These are phyloP conservation scores for Pestalotiopsis fici DNA, from an alignment of 2,329 filamentous ascomycete genomes.

Conservation along the genomic window DNA sequence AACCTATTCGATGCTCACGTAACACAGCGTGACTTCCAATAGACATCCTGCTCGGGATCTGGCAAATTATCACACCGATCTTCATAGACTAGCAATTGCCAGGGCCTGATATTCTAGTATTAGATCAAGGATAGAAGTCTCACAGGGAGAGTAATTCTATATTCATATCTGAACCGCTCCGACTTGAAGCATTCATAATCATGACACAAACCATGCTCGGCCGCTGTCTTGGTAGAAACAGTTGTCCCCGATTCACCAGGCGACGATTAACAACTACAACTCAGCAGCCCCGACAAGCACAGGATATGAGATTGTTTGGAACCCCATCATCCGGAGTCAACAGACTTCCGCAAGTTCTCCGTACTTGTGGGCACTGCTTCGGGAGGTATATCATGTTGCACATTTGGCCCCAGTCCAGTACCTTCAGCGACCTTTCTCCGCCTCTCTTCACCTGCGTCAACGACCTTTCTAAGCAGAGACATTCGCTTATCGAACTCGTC, in stretches of 20 bases:
- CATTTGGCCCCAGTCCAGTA: not conserved
- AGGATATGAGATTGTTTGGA: not conserved
- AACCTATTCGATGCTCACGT: too few species aligned
- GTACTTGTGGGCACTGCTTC: not conserved
- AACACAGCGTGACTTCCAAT: too few species aligned
- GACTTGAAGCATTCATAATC: not conserved
- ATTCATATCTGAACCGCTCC: not conserved
- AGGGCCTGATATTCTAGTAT: too few species aligned
- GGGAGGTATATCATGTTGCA: not conserved
- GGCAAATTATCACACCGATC: too few species aligned
- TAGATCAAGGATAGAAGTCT: too few species aligned
- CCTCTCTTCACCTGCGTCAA: conserved; percentile 51
- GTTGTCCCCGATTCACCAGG: not conserved
- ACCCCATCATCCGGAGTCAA: not conserved
- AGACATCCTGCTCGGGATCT: too few species aligned
- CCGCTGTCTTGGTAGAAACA: not conserved
- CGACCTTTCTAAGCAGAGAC: conserved; percentile 53
- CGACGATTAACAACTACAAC: not conserved
- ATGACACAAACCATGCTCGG: not conserved
- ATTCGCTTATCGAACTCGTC: conserved; percentile 61
- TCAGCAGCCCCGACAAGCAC: not conserved
- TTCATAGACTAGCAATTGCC: too few species aligned
- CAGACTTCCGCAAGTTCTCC: not conserved
- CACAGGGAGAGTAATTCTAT: not conserved
- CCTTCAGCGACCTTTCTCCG: conserved; percentile 30